phyloP scores from a whole-genome alignment of 208 protist species.

The Lotmaria passim region DNA sequence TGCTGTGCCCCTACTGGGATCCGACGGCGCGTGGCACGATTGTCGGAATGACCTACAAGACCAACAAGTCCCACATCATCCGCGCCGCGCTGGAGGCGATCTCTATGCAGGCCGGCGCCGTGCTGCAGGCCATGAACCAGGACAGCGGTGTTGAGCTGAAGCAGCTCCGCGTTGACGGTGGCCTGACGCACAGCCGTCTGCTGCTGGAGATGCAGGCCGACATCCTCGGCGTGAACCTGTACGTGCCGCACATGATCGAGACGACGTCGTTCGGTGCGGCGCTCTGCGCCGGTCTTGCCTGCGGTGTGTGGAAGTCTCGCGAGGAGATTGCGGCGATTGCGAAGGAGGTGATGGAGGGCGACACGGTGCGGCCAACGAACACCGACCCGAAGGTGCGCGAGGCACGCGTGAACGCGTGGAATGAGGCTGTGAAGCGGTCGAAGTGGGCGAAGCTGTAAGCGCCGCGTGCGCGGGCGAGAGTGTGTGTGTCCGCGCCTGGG shows the following conservation, averaged over 20 bases:
- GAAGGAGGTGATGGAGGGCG: slow-evolving; percentile 31
- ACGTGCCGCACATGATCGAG: slow-evolving; percentile 71
- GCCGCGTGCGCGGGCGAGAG: background rate
- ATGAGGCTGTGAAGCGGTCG: slow-evolving; percentile 49
- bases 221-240: slow-evolving; percentile 72
- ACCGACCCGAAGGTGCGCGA: slow-evolving; percentile 34
- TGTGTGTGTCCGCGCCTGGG: too few species aligned
- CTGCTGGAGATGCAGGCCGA: slow-evolving; percentile 97
- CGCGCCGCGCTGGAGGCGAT: slow-evolving; percentile 91
- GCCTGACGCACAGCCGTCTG: slow-evolving; percentile 89
- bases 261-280: slow-evolving; percentile 82
- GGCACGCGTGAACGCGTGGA: slow-evolving; percentile 52
- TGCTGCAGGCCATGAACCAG: slow-evolving; percentile 81
- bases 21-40: slow-evolving; percentile 93
- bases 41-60: slow-evolving; percentile 93
- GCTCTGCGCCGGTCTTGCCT: slow-evolving; percentile 73
- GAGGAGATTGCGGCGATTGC: slow-evolving; percentile 50
- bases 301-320: slow-evolving; percentile 65
- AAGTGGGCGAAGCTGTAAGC: slow-evolving; percentile 77
- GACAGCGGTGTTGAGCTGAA: slow-evolving; percentile 75
- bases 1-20: slow-evolving; percentile 98
- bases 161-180: slow-evolving; percentile 95
- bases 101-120: slow-evolving; percentile 89
- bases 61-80: slow-evolving; percentile 81
- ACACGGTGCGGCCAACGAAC: slow-evolving; percentile 39